Base-by-base conservation (phyloP, 2,329 filamentous ascomycete species). In the Cercospora zeae-maydis region DNA sequence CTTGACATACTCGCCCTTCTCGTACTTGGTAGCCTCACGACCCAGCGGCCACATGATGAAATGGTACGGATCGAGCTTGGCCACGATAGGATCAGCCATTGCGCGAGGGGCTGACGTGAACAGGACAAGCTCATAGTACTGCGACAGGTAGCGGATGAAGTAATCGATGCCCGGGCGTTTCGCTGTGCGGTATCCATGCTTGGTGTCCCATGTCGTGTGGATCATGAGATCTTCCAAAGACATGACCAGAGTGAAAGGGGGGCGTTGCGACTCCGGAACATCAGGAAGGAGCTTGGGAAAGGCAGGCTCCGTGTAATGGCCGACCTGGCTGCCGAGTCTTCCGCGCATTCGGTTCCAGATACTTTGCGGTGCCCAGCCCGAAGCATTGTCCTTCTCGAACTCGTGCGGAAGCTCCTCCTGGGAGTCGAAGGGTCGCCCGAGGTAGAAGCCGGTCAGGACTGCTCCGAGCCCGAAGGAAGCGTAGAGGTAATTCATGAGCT, bases 111-210 rank as follows among this genome's bases (percentile, higher is more conserved):
- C 88, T 39, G 86, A 91, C 33, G 95, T 99, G 80, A 98, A 99
- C 67, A 99, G 86, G 58, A 98, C 95, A 59, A 99, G 83, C 78
- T 99, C 95, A 75, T 97, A 99, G 83, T 99, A 98, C 77, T 97
- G 93, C 78, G 91, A 93, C 54, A 99, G 84, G 77, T 99, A 99
- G 74, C 91, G 91, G 67, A 99, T 81, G 81, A 99, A 99, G 81
- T 99, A 99, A 79, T 99, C 95, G 65, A 96, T 86, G 51, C 95
- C 95, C 36, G 95, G 95, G 55, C 95, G 86, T 81, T 99, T 99
- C 30, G 95, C 95, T 65, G 96, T 84, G 69, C 93, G 87, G 92
- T 95, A 99, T 63, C 95, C 95, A 74, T 97, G 90, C 75, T 98
- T 91, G 62, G 93, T 86, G 24, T 87, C 86, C 95, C 95, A 99